Base-by-base conservation (phyloP, 2,329 filamentous ascomycete genomes). In the Aspergillus ustus region DNA sequence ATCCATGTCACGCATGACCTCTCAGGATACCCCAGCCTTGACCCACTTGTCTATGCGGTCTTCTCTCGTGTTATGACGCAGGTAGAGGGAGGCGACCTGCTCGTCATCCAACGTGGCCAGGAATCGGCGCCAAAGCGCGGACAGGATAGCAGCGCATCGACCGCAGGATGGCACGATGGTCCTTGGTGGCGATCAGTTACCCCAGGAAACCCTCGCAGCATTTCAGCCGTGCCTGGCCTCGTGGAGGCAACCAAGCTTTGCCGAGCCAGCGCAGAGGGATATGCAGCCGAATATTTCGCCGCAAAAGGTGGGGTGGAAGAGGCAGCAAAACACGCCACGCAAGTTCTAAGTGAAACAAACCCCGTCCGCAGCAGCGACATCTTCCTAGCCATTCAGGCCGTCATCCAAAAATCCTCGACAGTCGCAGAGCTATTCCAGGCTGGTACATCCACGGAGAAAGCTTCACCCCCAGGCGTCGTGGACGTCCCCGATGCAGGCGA, bases 1-100 rank as follows among this genome's bases (percentile, higher is more conserved):
- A 98, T 99, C 71, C 95, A 99, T 81, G 96, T 95, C 66, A 97
- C 94, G 8, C 95, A 99, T 81, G 95, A 98, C 77, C 87, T 99
- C 48, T 89, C 93, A 68, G 92, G 92, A 69, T 99, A 99, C 76
- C 95, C 95, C 2, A 94, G 92, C 19, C 87, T 99, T 69, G 94
- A 98, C 75, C 93, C 94, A 19, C 85, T 97, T 58, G 92, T 98
- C 70, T 92, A 98, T 79, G 86, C 86, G 61, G 93, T 95, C 66
- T 99, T 99, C 81, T 91, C 91, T 59, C 89, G 93, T 57, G 93
- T 99, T 72, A 99, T 99, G 95, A 87, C 93, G n/a, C 95, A 99
- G 80, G 95, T 99, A 50, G 95, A 99, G 79, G 95, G 95, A 66
- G 95, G 95, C 59, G 95, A 98, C 72, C 84, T 99, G 19, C 85